Base-by-base conservation (phyloP, 768 basidiomycete genomes). In the Lactarius evosmus region DNA sequence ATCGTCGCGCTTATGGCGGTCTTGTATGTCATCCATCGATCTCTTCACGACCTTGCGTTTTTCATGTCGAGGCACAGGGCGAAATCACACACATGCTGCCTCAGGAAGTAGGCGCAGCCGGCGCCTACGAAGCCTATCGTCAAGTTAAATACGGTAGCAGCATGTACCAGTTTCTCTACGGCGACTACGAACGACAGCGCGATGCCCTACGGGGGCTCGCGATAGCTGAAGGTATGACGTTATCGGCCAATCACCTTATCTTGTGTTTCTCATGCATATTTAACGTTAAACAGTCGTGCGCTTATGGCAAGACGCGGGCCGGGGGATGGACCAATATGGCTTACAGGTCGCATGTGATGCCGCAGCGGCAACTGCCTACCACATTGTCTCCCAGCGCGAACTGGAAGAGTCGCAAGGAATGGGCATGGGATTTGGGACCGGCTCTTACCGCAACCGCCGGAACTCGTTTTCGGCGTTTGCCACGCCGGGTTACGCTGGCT, bases 61-160 rank as follows among this genome's bases (percentile, higher is more conserved):
- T 27, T 58, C 30, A 60, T 51, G 56, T 59, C 51, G 12, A 17
- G 33, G 55, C 29, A 14, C 66, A 88, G 85, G 79, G 81, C 41
- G 82, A 83, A 61, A 72, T 86, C 19, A 74, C 72, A 57, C 72
- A 75, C 49, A 76, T 89, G 74, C 72, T 77, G 7, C 85, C 88
- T 0, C 69, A 74, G 19, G 87, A 90, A 62, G 80, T 92, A 19
- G 90, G 90, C 0, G 82, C 86, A 67, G 90, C 89, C 4, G 89
- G 89, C 11, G 89, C 87, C 3, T 91, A 89, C 70, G 88, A 91
- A 72, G 88, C 88, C 0, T 85, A 86, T 72, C 80, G 88, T 17
- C 80, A 81, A 30, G 87, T 86, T 84, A 83, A 83, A 56, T 79
- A 84, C 68, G 83, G 85, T 67, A 80, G 73, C 44, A 77, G 66